These are phyloP conservation scores for Physcia stellaris DNA, from an alignment of 495 filamentous ascomycete genomes.

Conservation along the genomic window DNA sequence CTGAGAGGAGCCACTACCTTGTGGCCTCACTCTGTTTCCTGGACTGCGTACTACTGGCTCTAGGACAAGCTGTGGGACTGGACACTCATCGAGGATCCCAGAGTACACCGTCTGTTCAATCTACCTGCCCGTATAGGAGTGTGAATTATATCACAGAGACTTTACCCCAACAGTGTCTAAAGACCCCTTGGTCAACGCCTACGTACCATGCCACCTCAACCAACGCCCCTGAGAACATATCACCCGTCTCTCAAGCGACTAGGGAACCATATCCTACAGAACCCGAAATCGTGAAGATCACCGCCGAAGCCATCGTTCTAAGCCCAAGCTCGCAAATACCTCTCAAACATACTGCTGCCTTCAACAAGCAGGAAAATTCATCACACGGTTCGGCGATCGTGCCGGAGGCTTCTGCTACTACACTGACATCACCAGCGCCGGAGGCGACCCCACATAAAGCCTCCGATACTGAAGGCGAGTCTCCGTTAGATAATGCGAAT, in stretches of 20 bases:
- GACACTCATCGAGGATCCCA: not conserved
- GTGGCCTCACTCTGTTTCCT: too few species aligned
- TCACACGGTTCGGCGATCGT: not conserved
- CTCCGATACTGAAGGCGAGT: conserved; percentile 43
- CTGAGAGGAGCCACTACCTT: too few species aligned
- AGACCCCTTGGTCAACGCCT: conserved; percentile 26
- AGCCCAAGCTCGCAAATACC: too few species aligned
- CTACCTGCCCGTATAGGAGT: conserved; percentile 50
- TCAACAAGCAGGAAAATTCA: not conserved
- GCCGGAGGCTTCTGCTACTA: not conserved
- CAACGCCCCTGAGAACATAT: too few species aligned
- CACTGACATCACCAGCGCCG: not conserved
- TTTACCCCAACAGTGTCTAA: conserved; percentile 64
- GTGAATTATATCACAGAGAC: conserved; percentile 74
- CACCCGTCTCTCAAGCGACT: not conserved
- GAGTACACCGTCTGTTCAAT: conserved; percentile 4
- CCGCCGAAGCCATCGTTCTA: too few species aligned
- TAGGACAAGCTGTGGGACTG: not conserved
- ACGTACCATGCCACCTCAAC: too few species aligned
- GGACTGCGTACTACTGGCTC: too few species aligned
- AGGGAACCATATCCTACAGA: not conserved
- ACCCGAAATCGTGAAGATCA: too few species aligned
- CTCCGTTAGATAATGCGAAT: conserved; percentile 63
- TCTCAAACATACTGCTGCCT: not conserved
- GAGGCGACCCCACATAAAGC: conserved; percentile 1